Evolutionary conservation across 495 filamentous ascomycete genomes (phyloP).

Genomic region (Penicillium arizonense): DNA sequence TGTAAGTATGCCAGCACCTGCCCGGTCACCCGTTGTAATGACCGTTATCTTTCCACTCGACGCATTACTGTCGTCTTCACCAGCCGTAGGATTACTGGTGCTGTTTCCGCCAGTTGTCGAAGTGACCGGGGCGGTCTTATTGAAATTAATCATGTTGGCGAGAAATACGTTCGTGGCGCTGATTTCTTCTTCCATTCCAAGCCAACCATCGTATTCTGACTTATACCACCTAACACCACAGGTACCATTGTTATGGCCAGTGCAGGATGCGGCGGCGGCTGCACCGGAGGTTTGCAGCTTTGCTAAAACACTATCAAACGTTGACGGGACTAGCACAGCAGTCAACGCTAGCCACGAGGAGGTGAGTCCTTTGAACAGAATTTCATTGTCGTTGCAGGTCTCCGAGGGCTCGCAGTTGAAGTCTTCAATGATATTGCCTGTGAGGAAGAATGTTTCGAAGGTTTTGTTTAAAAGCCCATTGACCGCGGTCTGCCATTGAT

Average conservation of each 20-base stretch:
- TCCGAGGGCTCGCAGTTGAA: slow-evolving; percentile 60
- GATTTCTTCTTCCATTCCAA: slow-evolving; percentile 55
- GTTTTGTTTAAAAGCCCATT: slow-evolving; percentile 54
- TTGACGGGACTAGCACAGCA: slow-evolving; percentile 64
- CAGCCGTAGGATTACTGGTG: slow-evolving; percentile 32
- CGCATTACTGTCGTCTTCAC: slow-evolving; percentile 27
- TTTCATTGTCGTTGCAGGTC: slow-evolving; percentile 69
- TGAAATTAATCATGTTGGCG: slow-evolving; percentile 28
- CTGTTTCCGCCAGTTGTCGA: slow-evolving; percentile 27
- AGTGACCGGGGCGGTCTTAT: slow-evolving; percentile 24
- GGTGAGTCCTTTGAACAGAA: slow-evolving; percentile 82
- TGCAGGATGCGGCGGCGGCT: slow-evolving; percentile 70
- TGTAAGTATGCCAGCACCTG: slow-evolving; percentile 67
- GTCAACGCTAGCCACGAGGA: slow-evolving; percentile 74
- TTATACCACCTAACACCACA: slow-evolving; percentile 75
- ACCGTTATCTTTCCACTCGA: slow-evolving; percentile 10
- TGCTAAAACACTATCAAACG: slow-evolving; percentile 59
- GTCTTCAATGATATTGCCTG: slow-evolving; percentile 54
- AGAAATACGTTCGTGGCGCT: slow-evolving; percentile 60
- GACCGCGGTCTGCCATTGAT: slow-evolving; percentile 49
- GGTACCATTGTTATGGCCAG: slow-evolving; percentile 56
- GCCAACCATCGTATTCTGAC: slow-evolving; percentile 59
- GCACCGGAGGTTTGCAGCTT: slow-evolving; percentile 63
- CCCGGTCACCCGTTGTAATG: slow-evolving; percentile 57
- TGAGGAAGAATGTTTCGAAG: slow-evolving; percentile 47